Evolutionary conservation across 768 basidiomycete genomes (phyloP).

Genomic region (Hemileccinum rubropunctum): DNA sequence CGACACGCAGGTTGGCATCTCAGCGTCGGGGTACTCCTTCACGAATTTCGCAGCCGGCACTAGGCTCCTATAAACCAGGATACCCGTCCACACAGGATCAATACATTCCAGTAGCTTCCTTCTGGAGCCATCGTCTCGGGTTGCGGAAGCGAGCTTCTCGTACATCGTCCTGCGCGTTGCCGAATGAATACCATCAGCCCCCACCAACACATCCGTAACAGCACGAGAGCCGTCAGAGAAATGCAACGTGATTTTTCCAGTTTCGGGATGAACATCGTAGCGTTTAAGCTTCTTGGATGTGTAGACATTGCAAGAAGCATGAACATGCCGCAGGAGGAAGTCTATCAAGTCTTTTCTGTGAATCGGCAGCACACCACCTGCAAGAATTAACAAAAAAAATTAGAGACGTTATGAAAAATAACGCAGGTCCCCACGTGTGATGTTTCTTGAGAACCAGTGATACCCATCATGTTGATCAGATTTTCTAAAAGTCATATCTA

Average conservation of each 20-base stretch:
- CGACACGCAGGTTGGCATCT: constrained; percentile 26
- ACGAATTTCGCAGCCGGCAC: constrained; percentile 29
- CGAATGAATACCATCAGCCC: constrained; percentile 44
- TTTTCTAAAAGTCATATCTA: constrained; percentile 29
- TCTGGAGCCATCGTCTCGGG: constrained; percentile 1
- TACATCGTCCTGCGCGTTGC: constrained; percentile 30
- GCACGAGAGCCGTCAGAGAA: constrained; percentile 38
- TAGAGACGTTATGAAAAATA: neutral
- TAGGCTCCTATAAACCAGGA: constrained; percentile 37
- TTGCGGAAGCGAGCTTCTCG: constrained; percentile 9
- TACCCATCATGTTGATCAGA: constrained; percentile 34
- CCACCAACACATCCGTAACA: constrained; percentile 40
- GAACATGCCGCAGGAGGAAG: constrained; percentile 30
- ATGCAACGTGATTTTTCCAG: constrained; percentile 26
- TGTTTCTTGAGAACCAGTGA: constrained; percentile 21
- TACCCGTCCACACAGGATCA: constrained; percentile 40
- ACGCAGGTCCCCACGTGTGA: constrained; percentile 20
- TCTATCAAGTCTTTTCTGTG: constrained; percentile 40
- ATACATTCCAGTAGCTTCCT: constrained; percentile 18
- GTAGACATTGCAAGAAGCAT: constrained; percentile 28
- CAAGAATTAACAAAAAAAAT: neutral
- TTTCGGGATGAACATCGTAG: constrained; percentile 24
- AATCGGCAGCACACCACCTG: constrained; percentile 30
- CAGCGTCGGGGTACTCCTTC: constrained; percentile 30
- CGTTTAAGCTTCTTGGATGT: constrained; percentile 34